Evolutionary conservation across 1,284 basidiomycete species (phyloP), one percentile per base, ranked within the genome.

Genomic region (Ustilago xerochloae): DNA sequence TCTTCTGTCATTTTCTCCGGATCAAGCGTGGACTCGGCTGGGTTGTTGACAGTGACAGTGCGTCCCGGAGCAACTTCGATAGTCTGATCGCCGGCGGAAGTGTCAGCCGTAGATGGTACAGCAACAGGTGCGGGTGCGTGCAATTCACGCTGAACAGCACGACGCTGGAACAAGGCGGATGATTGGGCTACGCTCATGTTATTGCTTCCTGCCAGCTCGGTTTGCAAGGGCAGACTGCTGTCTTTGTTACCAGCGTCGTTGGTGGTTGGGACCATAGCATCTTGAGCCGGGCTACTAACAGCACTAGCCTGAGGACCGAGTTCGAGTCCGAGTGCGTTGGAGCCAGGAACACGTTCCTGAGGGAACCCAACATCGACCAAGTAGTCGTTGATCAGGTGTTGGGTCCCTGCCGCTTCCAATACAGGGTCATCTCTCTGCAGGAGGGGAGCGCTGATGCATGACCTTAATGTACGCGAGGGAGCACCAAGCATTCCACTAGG

Each of bases 81-180:
- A n/a, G 51, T 59, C 32, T 53, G 64, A 16, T 62, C 60, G 12
- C 18, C 45, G 18, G 54, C 22, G 4, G 38, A n/a, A 10, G 36
- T 53, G 5, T 62, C 65, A 5, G 26, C 52, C 26, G 26, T n/a
- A 16, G 45, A 16, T 0, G 63, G 61, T 2, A 75, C 70, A 2
- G 57, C 58, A 24, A 79, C 73, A 10, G 78, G 78, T 4, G 63
- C 35, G n/a, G 78, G 78, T 7, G 60, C 59, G 1, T 63, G 52
- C 49, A 79, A 64, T 2, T 69, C 76, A 22, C 70, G 72, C 63
- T 71, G 68, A 4, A 57, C 58, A 32, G 75, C 72, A 30, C 75
- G 68, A 22, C 78, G 70, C 57, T 75, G 74, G 61, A 75, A 78
- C 3, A 79, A 61, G 0, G 75, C 76, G 6, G 72, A 75, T 0